Evolutionary conservation across 139 green algal species (phyloP).

Genomic region (Yamagishiella unicocca): DNA sequence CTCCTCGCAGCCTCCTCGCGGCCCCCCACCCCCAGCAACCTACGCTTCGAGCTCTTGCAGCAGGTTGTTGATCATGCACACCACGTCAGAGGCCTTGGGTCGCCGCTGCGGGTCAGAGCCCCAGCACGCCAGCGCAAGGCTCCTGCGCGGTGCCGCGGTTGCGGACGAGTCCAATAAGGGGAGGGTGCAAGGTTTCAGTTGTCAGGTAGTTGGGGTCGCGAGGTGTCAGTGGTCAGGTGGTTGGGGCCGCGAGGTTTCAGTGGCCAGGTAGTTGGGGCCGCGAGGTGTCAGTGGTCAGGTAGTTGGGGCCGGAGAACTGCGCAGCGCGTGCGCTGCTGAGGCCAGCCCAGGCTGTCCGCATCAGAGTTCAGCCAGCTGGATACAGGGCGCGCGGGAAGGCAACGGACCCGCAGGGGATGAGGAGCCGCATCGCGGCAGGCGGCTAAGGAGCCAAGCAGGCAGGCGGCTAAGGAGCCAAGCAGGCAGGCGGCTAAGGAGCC

Average conservation of each 20-base stretch:
- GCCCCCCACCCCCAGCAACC: neutral
- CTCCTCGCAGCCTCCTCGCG: too few relatives aligned
- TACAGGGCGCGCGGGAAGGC: too few relatives aligned
- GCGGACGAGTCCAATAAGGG: neutral
- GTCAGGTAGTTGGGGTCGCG: neutral
- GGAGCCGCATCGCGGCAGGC: too few relatives aligned
- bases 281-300: neutral
- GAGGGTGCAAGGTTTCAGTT: neutral
- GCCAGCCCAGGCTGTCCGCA: too few relatives aligned
- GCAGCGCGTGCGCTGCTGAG: too few relatives aligned
- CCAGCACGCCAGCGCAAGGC: slow-evolving; percentile 11
- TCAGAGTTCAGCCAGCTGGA: too few relatives aligned
- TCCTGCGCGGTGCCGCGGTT: neutral
- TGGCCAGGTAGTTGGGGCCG: neutral
- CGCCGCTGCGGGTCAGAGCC: neutral
- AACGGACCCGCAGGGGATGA: too few relatives aligned
- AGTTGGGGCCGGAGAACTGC: too few relatives aligned
- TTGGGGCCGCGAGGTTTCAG: neutral
- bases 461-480: too few relatives aligned
- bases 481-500: too few relatives aligned
- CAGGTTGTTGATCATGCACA: neutral
- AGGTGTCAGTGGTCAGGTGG: neutral
- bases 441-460: too few relatives aligned
- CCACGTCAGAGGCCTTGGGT: slow-evolving; percentile 1
- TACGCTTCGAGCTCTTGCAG: slow-evolving; percentile 7